These are phyloP conservation scores for Sedum album DNA, from an alignment of 164 flowering plant species.

Conservation along the genomic window DNA sequence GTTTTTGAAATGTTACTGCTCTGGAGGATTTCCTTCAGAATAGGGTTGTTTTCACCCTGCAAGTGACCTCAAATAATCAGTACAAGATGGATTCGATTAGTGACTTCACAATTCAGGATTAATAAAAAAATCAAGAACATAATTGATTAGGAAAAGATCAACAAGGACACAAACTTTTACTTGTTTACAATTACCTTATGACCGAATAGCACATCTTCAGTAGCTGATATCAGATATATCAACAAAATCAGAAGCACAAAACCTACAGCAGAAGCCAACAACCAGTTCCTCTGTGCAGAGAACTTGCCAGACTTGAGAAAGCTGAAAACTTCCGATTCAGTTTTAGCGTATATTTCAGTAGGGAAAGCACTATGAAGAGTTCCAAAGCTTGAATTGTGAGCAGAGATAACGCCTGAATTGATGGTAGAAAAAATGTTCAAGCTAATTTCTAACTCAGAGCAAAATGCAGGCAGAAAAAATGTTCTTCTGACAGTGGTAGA, in stretches of 20 bases:
- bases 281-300: slow-evolving; percentile 47
- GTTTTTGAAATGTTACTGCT: slow-evolving; percentile 34
- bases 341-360: slow-evolving; percentile 41
- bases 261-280: slow-evolving; percentile 49
- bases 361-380: slow-evolving; percentile 35
- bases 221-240: slow-evolving; percentile 50
- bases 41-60: slow-evolving; percentile 54
- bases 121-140: background rate
- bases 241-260: slow-evolving; percentile 39
- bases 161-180: background rate
- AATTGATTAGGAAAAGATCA: too few relatives aligned
- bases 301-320: slow-evolving; percentile 26
- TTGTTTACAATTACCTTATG: slow-evolving; percentile 70
- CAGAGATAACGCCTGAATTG: slow-evolving; percentile 50
- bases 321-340: slow-evolving; percentile 22
- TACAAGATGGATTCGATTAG: background rate
- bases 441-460: background rate
- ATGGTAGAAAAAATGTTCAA: slow-evolving; percentile 1
- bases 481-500: background rate
- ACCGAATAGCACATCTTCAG: slow-evolving; percentile 49
- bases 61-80: slow-evolving; percentile 7
- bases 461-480: background rate
- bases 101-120: background rate
- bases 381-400: slow-evolving; percentile 48
- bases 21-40: slow-evolving; percentile 53